Percentiles rank a stretch among this genome's conserved stretches.
These are phyloP conservation scores for Torulaspora globosa DNA, from an alignment of 1,139 yeast species.

Conservation along the genomic window DNA sequence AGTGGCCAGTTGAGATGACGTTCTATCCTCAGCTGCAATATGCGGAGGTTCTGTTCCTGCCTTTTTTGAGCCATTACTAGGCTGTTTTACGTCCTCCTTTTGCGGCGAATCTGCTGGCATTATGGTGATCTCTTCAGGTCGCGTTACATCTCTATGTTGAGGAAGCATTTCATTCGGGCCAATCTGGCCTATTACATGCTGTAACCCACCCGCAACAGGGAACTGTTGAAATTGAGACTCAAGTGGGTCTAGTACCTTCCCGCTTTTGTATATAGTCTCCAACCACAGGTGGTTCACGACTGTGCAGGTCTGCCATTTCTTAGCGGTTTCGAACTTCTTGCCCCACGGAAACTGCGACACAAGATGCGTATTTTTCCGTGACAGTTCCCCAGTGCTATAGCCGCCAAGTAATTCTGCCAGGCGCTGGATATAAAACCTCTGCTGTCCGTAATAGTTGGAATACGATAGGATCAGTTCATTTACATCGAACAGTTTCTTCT, in stretches of 20 bases:
- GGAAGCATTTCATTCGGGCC: neutral
- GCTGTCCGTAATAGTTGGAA: slow-evolving; percentile 82
- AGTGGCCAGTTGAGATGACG: neutral
- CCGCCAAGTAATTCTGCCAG: slow-evolving; percentile 75
- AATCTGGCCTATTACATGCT: slow-evolving; percentile 13
- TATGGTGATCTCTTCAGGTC: neutral
- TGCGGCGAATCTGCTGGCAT: neutral
- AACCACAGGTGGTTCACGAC: slow-evolving; percentile 83
- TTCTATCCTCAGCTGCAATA: neutral
- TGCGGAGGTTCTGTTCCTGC: neutral
- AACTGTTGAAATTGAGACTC: slow-evolving; percentile 14
- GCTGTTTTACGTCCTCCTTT: too few relatives aligned
- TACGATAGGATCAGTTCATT: slow-evolving; percentile 54
- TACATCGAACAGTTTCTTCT: slow-evolving; percentile 48
- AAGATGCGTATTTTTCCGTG: slow-evolving; percentile 64
- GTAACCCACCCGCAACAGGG: slow-evolving; percentile 19
- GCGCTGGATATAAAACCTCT: slow-evolving; percentile 63
- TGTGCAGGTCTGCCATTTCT: slow-evolving; percentile 50
- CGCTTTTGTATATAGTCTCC: slow-evolving; percentile 51
- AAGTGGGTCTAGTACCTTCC: slow-evolving; percentile 18
- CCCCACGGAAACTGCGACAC: slow-evolving; percentile 69
- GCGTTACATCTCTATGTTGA: neutral
- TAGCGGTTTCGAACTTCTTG: slow-evolving; percentile 69
- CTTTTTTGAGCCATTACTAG: too few relatives aligned
- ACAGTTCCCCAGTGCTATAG: slow-evolving; percentile 63